Percentiles rank a stretch among this genome's conserved stretches.
phyloP scores from a whole-genome alignment of 1,139 yeast species.

The Lodderomyces metapsilosis region DNA sequence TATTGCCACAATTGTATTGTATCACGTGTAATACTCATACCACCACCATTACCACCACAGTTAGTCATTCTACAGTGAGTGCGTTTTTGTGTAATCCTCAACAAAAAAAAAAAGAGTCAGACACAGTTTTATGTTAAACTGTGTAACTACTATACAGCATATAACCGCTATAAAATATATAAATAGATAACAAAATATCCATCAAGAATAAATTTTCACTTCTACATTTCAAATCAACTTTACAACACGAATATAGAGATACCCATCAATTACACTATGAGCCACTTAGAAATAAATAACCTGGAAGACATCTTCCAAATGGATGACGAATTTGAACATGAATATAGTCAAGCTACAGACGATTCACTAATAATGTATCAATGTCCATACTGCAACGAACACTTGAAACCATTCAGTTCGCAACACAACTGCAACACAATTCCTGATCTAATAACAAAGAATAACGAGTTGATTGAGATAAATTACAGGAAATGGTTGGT shows the following conservation, averaged over 20 bases:
- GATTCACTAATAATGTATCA: slow-evolving; percentile 1
- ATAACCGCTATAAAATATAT: neutral
- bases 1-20: neutral
- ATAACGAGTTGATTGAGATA: slow-evolving; percentile 21
- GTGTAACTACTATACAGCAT: neutral
- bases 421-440: slow-evolving; percentile 1
- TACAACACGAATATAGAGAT: neutral
- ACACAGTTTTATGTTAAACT: neutral
- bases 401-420: neutral
- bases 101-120: neutral
- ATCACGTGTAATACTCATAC: neutral
- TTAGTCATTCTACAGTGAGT: no score
- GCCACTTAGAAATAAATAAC: neutral
- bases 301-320: slow-evolving; percentile 1
- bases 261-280: neutral
- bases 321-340: neutral
- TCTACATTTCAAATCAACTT: no score
- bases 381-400: slow-evolving; percentile 1
- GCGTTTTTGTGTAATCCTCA: neutral
- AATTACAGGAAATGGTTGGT: slow-evolving; percentile 31
- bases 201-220: no score
- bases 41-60: neutral
- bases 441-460: slow-evolving; percentile 12
- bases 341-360: neutral
- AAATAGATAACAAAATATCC: neutral